Percentiles rank a stretch among this genome's conserved stretches.
Evolutionary conservation across 2,329 filamentous ascomycete genomes (phyloP).

Genomic region (Aspergillus awamori): DNA sequence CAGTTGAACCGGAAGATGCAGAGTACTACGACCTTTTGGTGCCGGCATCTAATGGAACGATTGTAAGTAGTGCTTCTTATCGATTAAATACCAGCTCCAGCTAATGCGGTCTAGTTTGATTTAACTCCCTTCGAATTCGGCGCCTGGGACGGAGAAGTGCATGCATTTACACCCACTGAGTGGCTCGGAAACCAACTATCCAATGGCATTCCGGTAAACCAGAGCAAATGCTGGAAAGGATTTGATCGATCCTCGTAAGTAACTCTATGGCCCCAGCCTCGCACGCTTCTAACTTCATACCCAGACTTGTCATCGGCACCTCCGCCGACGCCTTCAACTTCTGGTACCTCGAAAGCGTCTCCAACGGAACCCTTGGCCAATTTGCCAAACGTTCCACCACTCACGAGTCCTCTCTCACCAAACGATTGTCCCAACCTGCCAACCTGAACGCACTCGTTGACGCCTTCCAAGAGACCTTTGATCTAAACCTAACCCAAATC

Average conservation of each 20-base stretch:
- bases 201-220: background rate
- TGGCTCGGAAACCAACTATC: background rate
- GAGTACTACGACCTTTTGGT: background rate
- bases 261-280: fast-evolving
- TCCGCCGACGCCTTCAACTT: background rate
- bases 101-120: background rate
- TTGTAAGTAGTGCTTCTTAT: background rate
- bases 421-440: background rate
- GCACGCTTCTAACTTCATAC: background rate
- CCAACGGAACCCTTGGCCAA: background rate
- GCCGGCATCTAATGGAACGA: background rate
- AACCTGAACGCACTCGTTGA: background rate
- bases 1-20: background rate
- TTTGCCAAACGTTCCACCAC: background rate
- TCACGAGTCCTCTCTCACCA: background rate
- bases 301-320: background rate
- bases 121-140: background rate
- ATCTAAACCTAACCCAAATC: background rate
- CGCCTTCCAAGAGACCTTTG: background rate
- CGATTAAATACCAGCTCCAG: too few species aligned
- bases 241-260: background rate
- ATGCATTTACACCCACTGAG: background rate
- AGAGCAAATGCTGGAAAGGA: background rate
- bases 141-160: background rate
- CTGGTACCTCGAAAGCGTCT: background rate